Evolutionary conservation across 208 protist genomes (phyloP).

Genomic region (Trypanosoma melophagium): DNA sequence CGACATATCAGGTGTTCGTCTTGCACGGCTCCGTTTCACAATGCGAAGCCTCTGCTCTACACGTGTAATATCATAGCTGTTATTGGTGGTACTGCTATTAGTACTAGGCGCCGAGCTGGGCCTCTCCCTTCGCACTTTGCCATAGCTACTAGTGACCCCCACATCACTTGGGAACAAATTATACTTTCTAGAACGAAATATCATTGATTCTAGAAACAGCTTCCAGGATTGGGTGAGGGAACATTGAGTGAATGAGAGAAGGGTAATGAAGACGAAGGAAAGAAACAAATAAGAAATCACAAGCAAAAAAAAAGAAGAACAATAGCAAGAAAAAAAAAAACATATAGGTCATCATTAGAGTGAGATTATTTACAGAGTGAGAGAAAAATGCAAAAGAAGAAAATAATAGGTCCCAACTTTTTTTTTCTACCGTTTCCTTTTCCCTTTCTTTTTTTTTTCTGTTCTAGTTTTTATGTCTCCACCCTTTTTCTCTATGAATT

Average conservation of each 20-base stretch:
- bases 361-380: too few relatives aligned
- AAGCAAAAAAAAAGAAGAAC: background rate
- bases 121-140: slow-evolving; percentile 20
- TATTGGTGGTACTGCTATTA: slow-evolving; percentile 13
- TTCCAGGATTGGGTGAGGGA: background rate
- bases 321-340: slow-evolving; percentile 1
- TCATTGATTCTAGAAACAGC: slow-evolving; percentile 21
- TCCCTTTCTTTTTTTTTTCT: background rate
- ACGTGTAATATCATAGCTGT: slow-evolving; percentile 24
- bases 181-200: slow-evolving; percentile 34
- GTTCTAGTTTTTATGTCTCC: background rate
- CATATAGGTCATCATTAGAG: background rate
- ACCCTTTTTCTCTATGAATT: slow-evolving; percentile 16
- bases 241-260: background rate
- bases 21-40: slow-evolving; percentile 62
- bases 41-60: slow-evolving; percentile 81
- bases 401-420: background rate
- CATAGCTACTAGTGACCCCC: background rate
- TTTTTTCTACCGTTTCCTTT: background rate
- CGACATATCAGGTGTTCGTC: slow-evolving; percentile 1
- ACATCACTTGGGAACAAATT: slow-evolving; percentile 4
- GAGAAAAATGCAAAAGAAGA: background rate
- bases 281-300: background rate
- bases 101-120: slow-evolving; percentile 36
- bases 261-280: background rate